Percentiles rank a stretch among this genome's conserved stretches.
Evolutionary conservation across 192 early-diverging fungal species (phyloP).

Genomic region (Umbelopsis sp.): DNA sequence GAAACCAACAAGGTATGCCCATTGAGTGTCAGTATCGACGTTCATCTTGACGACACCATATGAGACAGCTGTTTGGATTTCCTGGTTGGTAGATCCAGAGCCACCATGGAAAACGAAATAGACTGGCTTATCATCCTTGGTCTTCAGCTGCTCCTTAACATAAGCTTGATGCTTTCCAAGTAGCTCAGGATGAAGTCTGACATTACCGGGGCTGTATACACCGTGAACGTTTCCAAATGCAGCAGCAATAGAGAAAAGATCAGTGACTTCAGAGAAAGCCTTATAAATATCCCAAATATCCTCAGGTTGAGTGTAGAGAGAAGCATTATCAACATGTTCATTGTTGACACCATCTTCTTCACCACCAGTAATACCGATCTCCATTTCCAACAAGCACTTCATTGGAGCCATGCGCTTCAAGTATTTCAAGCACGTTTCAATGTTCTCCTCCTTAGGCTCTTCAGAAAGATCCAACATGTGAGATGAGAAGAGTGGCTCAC

Average conservation of each 20-base stretch:
- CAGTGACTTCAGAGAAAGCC: constrained; percentile 82
- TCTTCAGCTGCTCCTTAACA: constrained; percentile 69
- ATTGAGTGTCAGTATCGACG: constrained; percentile 97
- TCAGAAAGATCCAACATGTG: constrained; percentile 98
- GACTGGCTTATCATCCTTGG: constrained; percentile 70
- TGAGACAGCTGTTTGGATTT: constrained; percentile 28
- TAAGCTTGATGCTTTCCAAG: constrained; percentile 88
- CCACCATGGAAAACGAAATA: constrained; percentile 97
- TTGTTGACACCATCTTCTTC: constrained; percentile 99
- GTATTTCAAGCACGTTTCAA: constrained; percentile 87
- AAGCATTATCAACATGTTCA: constrained; percentile 85
- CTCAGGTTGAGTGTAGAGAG: constrained; percentile 94
- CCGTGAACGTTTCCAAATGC: constrained; percentile 96
- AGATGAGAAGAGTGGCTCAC: constrained; percentile 94
- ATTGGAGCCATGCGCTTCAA: constrained; percentile 89
- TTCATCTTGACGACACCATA: constrained; percentile 94
- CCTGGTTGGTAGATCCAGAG: constrained; percentile 63
- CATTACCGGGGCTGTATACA: constrained; percentile 92
- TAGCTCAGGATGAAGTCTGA: constrained; percentile 86
- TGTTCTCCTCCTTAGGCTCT: constrained; percentile 94
- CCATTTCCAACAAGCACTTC: constrained; percentile 93
- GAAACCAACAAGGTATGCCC: constrained; percentile 90
- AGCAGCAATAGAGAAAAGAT: constrained; percentile 94
- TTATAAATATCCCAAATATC: constrained; percentile 96
- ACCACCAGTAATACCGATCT: constrained; percentile 98